phyloP scores from a whole-genome alignment of 164 flowering plant genomes.

The Tetrastigma voinierianum region DNA sequence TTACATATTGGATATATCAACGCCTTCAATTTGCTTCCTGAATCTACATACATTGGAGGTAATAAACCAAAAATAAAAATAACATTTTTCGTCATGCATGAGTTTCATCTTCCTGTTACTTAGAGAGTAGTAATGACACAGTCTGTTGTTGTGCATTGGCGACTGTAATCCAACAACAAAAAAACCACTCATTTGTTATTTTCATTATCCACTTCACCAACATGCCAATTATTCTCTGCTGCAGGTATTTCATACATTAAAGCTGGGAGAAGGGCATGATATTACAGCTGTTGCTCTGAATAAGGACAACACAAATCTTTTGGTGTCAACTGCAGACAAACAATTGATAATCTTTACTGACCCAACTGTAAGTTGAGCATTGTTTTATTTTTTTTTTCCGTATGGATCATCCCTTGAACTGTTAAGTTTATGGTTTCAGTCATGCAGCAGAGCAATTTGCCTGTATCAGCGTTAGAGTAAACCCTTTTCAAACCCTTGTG shows the following conservation, averaged over 20 bases:
- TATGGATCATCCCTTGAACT: not conserved
- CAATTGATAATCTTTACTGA: conserved; percentile 90
- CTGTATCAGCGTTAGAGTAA: not conserved
- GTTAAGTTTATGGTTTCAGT: conserved; percentile 1
- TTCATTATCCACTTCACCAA: not conserved
- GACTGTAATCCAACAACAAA: not conserved
- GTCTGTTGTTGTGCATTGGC: not conserved
- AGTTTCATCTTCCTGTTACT: not conserved
- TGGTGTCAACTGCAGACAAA: conserved; percentile 88
- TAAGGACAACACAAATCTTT: conserved; percentile 81
- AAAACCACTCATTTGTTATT: not conserved
- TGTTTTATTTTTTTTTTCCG: not conserved
- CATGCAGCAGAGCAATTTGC: not conserved
- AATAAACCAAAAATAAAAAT: conserved; percentile 1
- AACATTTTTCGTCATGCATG: not conserved
- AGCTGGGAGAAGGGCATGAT: conserved; percentile 78
- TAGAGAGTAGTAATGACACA: not conserved
- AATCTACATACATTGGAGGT: conserved; percentile 81
- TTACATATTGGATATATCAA: conserved; percentile 42
- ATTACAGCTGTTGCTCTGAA: conserved; percentile 80
- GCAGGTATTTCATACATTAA: conserved; percentile 75
- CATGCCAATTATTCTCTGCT: not conserved
- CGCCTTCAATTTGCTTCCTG: conserved; percentile 83
- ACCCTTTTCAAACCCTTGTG: not conserved
- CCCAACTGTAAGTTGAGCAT: conserved; percentile 75